Percentiles rank a stretch among this genome's conserved stretches.
These are phyloP conservation scores for Spirogloea muscicola DNA, from an alignment of 139 green algal genomes.

Conservation along the genomic window DNA sequence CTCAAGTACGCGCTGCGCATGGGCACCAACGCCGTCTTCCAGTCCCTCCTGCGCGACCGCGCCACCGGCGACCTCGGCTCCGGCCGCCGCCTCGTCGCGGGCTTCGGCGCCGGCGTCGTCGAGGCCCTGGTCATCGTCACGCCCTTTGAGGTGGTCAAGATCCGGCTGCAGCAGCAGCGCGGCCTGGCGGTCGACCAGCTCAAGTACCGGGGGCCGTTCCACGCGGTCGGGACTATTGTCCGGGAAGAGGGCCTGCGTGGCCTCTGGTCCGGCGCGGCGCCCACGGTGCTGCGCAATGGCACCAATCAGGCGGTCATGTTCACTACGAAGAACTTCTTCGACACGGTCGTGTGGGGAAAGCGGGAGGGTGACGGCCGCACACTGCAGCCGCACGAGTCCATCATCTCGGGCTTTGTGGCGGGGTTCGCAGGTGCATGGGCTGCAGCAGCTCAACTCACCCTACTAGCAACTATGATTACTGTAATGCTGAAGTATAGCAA, in stretches of 20 bases:
- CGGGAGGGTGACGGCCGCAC: constrained; percentile 46
- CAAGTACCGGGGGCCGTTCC: constrained; percentile 84
- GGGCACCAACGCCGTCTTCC: constrained; percentile 85
- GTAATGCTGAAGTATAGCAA: too few relatives aligned
- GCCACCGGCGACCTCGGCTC: constrained; percentile 62
- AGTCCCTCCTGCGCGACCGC: constrained; percentile 63
- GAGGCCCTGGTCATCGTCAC: constrained; percentile 93
- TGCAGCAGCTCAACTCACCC: too few relatives aligned
- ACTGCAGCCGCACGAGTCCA: constrained; percentile 66
- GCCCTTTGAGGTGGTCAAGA: constrained; percentile 82
- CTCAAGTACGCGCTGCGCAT: constrained; percentile 95
- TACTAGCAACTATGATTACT: too few relatives aligned
- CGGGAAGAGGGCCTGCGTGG: constrained; percentile 75
- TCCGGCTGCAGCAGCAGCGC: constrained; percentile 88
- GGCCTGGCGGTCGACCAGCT: constrained; percentile 63
- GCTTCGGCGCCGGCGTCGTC: constrained; percentile 78
- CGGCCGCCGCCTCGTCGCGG: constrained; percentile 61
- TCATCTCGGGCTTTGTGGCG: constrained; percentile 78
- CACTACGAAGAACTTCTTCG: constrained; percentile 81
- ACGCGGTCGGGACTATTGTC: constrained; percentile 75
- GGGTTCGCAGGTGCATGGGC: constrained; percentile 77
- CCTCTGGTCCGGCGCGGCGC: constrained; percentile 82
- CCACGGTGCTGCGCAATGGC: constrained; percentile 87
- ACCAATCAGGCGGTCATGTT: constrained; percentile 97
- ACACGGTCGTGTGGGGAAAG: constrained; percentile 54